These are phyloP conservation scores for Pleurotus salmoneostramineus DNA, from an alignment of 768 basidiomycete genomes.

Conservation along the genomic window DNA sequence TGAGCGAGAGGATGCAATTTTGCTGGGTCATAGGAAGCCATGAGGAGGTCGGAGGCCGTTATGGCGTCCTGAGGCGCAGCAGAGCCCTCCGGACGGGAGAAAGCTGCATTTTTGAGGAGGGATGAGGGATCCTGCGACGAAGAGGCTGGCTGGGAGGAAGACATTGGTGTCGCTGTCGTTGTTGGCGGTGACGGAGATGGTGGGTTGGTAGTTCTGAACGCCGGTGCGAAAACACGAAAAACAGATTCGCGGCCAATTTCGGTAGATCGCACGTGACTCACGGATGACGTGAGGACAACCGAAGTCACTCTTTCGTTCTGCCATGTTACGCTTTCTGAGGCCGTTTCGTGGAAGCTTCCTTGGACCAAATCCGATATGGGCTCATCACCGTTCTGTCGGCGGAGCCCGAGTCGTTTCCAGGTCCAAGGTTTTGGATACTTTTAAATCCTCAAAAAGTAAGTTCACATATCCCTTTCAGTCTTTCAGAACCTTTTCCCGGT, in stretches of 20 bases:
- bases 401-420: conserved; percentile 4
- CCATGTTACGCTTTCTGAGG: conserved; percentile 4
- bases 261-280: background rate
- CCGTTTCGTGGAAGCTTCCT: conserved; percentile 6
- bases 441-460: conserved; percentile 24
- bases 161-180: conserved; percentile 20
- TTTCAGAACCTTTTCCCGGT: background rate
- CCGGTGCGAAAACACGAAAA: too few species aligned
- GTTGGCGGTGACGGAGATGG: conserved; percentile 20
- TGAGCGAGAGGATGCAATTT: conserved; percentile 92
- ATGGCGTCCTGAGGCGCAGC: conserved; percentile 51
- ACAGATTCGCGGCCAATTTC: conserved; percentile 4
- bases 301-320: background rate
- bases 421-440: conserved; percentile 17
- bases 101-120: conserved; percentile 43
- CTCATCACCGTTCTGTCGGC: background rate
- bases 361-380: background rate
- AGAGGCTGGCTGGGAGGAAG: conserved; percentile 22
- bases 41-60: conserved; percentile 84
- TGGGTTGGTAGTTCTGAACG: conserved; percentile 18
- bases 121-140: conserved; percentile 44
- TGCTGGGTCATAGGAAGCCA: conserved; percentile 85
- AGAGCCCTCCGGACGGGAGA: conserved; percentile 38
- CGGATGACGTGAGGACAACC: background rate
- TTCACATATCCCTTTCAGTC: conserved; percentile 9